A percentile compares a stretch with the other conserved stretches of the same genome.
phyloP scores from a whole-genome alignment of 2,329 filamentous ascomycete species.

The Trichoderma sp. region DNA sequence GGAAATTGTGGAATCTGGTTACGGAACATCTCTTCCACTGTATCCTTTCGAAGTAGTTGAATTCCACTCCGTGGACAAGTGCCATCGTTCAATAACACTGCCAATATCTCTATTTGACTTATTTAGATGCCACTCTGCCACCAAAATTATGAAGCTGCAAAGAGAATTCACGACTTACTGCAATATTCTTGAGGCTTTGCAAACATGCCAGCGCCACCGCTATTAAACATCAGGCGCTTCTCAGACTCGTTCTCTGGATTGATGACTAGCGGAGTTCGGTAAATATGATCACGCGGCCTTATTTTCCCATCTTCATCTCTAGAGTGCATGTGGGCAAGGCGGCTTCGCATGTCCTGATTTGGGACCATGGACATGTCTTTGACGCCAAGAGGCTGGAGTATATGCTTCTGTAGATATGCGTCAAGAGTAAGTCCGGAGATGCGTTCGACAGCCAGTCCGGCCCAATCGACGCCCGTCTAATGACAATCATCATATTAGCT shows the following conservation, averaged over 20 bases:
- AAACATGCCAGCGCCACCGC: conserved; percentile 7
- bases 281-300: not conserved
- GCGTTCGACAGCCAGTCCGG: conserved; percentile 3
- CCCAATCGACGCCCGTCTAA: not conserved
- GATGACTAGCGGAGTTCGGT: not conserved
- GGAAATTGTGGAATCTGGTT: conserved; percentile 12
- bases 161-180: not conserved
- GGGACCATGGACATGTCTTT: conserved; percentile 9
- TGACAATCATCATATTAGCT: not conserved
- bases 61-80: not conserved
- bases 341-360: not conserved
- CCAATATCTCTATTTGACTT: not conserved
- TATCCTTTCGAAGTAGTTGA: not conserved
- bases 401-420: not conserved
- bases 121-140: not conserved
- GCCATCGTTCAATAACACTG: conserved; percentile 1
- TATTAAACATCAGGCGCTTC: not conserved
- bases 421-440: not conserved
- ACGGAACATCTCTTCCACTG: conserved; percentile 11
- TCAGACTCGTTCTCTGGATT: not conserved
- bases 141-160: not conserved
- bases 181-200: conserved; percentile 8
- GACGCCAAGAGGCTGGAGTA: not conserved
- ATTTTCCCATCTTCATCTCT: not conserved
- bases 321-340: conserved; percentile 3